Base-by-base conservation (phyloP, 2,329 filamentous ascomycete species). In the Bipolaris gigantea region DNA sequence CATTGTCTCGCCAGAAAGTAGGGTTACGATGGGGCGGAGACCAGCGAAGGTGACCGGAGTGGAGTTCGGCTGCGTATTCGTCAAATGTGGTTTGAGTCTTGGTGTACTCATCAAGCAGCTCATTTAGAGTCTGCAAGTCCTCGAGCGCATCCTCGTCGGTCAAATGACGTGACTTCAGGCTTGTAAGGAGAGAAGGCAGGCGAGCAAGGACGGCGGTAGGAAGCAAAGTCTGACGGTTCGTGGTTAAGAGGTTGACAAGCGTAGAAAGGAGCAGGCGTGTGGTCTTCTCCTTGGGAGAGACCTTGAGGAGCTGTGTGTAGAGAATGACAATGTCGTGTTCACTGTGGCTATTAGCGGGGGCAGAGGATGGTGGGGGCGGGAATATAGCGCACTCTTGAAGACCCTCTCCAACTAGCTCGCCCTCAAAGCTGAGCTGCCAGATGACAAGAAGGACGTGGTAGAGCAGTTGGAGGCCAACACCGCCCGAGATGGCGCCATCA, bases 261-360 rank as follows among this genome's bases (percentile, higher is more conserved):
- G 93, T 97, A 9, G 92, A 92, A 40, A 97, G 83, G 41, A 97
- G 85, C 49, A 99, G 83, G 27, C 94, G 87, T 0, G 93, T 97
- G 1, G 93, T 97, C 81, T 99, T 99, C 74, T 97, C 94, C 76
- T 99, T 99, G 40, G 93, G 92, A 2, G 94, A 97, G 38, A 96
- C 81, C 50, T 92, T 89, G 50, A 99, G 82, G 34, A 99, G 86
- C 62, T 95, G 89, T n/a, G 90, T 92, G 75, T 96, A 97, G 40
- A 97, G 84, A 42, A 92, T 83, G 59, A 97, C 83, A 63, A 97
- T 88, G 69, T 97, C 92, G 76, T 96, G 91, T 76, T 97, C 92
- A 64, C 92, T 96, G 7, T 18, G 13, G 18, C 5, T n/a, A 53
- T 66, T 60, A 72, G 65, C 41, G 19, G 15, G 11, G 21, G 21